Base-by-base conservation (phyloP, 1,284 basidiomycete species). In the Salmacisia buchloeana region DNA sequence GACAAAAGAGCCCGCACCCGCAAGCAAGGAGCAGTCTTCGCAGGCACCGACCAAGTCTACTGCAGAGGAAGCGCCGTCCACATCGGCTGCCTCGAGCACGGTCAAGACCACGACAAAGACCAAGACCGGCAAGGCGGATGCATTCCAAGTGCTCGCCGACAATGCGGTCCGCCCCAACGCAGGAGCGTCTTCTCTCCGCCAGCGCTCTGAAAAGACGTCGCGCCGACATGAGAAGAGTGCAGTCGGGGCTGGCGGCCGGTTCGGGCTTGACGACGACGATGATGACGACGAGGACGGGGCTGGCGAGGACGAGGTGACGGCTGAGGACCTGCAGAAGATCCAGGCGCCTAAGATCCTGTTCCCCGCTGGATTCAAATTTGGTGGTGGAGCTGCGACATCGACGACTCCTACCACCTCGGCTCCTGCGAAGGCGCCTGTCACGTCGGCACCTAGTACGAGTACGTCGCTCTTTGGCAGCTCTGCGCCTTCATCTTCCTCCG, bases 251-350 rank as follows among this genome's bases (percentile, higher is more conserved):
- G 75, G 41, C 71, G 76, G 54, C 69, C 72, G 36, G 66, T 69
- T 27, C 68, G 72, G 72, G 71, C 73, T 46, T 33, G 46, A 36
- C 27, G 49, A 54, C 27, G 65, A 67, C n/a, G 74, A 75, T 31
- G 72, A 74, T 18, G 67, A 68, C 10, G 75, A 72, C n/a, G 77
- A 76, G 27, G 72, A 77, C 36, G 41, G 41, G 41, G 41, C 6
- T 9, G 41, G 41, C 18, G 15, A 43, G 7, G 74, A 71, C n/a
- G 46, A 70, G 35, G 73, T 72, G 3, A 71, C 70, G 33, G 70
- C 73, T 0, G 72, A 69, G 49, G 77, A 76, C 23, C 63, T 79
- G 21, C 63, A 69, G 31, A 77, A 76, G 70, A 79, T 79, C 68
- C 76, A 75, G 65, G 46, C 76, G 54, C 77, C 77, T 3, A 63